Conservation (phyloP, 371 early-diverging fungal species). For the Catenaria anguillulae region DNA sequence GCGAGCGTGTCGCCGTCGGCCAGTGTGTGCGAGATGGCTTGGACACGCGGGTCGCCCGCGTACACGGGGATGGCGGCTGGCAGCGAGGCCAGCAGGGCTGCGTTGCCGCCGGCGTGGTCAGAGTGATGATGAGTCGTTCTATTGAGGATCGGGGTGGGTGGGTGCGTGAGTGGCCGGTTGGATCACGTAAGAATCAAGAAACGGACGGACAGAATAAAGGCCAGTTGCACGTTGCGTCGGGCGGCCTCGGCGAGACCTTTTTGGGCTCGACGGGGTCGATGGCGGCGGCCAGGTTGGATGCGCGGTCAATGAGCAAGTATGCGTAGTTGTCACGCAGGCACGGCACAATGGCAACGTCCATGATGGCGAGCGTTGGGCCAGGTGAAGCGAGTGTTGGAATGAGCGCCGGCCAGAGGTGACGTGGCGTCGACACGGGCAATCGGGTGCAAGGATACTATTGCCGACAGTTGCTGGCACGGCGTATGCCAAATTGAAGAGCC, state of each 20-base stretch:
- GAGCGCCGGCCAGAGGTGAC: no score
- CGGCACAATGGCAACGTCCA: conserved; percentile 4
- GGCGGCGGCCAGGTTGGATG: conserved; percentile 31
- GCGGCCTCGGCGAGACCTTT: conserved; percentile 33
- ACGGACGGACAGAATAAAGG: not conserved
- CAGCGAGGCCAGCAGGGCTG: conserved; percentile 1
- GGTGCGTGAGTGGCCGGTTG: no score
- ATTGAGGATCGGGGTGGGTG: not conserved
- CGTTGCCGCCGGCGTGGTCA: conserved; percentile 70
- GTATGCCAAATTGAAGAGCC: no score
- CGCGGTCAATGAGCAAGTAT: conserved; percentile 55
- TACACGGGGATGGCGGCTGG: conserved; percentile 16
- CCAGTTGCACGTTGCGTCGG: conserved; percentile 9
- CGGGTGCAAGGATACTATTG: no score
- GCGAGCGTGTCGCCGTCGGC: conserved; percentile 10
- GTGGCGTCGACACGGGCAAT: no score
- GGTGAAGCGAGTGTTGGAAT: no score
- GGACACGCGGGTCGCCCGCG: conserved; percentile 33
- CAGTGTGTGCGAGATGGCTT: conserved; percentile 15
- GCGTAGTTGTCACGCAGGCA: conserved; percentile 59
- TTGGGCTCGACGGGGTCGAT: conserved; percentile 53
- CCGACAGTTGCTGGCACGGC: no score
- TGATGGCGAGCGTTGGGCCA: no score
- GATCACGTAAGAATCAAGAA: not conserved
- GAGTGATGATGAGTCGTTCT: conserved; percentile 58